phyloP scores from a whole-genome alignment of 768 basidiomycete genomes.

The Boletellus ananas region DNA sequence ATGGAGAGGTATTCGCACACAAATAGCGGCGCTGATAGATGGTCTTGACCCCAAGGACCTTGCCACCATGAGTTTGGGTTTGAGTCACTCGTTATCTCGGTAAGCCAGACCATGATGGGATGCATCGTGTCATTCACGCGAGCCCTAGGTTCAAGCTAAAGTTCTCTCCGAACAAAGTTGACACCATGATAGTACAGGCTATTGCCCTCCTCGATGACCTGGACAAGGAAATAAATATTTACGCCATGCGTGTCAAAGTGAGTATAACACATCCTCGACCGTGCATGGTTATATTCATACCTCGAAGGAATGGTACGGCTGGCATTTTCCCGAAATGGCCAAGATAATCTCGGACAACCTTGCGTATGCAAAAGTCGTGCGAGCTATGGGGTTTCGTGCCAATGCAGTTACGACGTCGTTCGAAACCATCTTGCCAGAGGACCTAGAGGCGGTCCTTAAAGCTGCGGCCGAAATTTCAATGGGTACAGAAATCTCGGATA shows the following conservation, averaged over 20 bases:
- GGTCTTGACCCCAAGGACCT: constrained; percentile 92
- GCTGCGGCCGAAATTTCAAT: constrained; percentile 97
- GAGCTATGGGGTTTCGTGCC: constrained; percentile 94
- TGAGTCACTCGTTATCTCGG: constrained; percentile 96
- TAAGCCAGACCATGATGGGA: constrained; percentile 30
- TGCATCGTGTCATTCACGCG: constrained; percentile 5
- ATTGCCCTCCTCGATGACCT: constrained; percentile 96
- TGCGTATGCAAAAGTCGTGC: constrained; percentile 93
- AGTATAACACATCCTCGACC: constrained; percentile 11
- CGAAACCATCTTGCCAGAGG: constrained; percentile 90
- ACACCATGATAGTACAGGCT: constrained; percentile 99
- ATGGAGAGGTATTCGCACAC: constrained; percentile 92
- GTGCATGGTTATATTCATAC: neutral
- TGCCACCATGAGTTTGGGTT: constrained; percentile 95
- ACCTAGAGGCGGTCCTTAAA: constrained; percentile 92
- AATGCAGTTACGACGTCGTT: constrained; percentile 86
- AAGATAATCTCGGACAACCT: constrained; percentile 98
- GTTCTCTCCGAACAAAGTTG: constrained; percentile 99
- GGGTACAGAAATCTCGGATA: constrained; percentile 99
- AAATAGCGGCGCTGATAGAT: constrained; percentile 81
- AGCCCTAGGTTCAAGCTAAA: constrained; percentile 88
- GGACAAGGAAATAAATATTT: constrained; percentile 99
- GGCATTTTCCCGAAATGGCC: constrained; percentile 99
- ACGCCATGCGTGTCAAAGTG: constrained; percentile 98
- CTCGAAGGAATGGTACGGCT: constrained; percentile 97